A percentile compares a stretch with the other conserved stretches of the same genome.
These are phyloP conservation scores for Calonectria multiphialidica DNA, from an alignment of 2,329 filamentous ascomycete genomes.

Conservation along the genomic window DNA sequence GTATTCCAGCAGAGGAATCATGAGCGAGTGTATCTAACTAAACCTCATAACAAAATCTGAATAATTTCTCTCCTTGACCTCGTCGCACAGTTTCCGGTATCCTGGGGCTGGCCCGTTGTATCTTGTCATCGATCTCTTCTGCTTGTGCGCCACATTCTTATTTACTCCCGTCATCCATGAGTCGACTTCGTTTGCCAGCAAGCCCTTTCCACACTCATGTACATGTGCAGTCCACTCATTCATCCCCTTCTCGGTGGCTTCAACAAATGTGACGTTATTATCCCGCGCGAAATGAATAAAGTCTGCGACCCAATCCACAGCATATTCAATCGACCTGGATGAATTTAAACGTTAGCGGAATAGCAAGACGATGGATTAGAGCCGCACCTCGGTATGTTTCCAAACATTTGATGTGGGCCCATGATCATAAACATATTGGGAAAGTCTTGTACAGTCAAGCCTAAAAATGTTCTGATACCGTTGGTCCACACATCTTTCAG, in stretches of 20 bases:
- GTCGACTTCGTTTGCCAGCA: slow-evolving; percentile 54
- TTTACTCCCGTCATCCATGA: slow-evolving; percentile 69
- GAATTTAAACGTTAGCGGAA: background rate
- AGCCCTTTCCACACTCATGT: slow-evolving; percentile 55
- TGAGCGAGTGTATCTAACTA: background rate
- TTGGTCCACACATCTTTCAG: slow-evolving; percentile 52
- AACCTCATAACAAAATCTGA: background rate
- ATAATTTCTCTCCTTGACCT: background rate
- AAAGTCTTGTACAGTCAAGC: slow-evolving; percentile 55
- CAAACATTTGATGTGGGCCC: slow-evolving; percentile 58
- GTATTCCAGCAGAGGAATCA: background rate
- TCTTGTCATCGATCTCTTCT: background rate
- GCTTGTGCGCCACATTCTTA: slow-evolving; percentile 33
- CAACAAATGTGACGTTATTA: slow-evolving; percentile 49
- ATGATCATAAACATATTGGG: slow-evolving; percentile 63
- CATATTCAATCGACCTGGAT: slow-evolving; percentile 48
- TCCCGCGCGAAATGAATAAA: slow-evolving; percentile 49
- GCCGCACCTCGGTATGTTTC: slow-evolving; percentile 53
- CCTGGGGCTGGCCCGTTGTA: background rate
- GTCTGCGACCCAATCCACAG: slow-evolving; percentile 52
- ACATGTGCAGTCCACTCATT: slow-evolving; percentile 62
- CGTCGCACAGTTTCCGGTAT: background rate
- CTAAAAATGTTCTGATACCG: slow-evolving; percentile 55
- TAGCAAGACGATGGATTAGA: background rate
- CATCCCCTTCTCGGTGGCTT: slow-evolving; percentile 54